phyloP scores from a whole-genome alignment of 2,329 filamentous ascomycete species.

The Talaromyces sp. region DNA sequence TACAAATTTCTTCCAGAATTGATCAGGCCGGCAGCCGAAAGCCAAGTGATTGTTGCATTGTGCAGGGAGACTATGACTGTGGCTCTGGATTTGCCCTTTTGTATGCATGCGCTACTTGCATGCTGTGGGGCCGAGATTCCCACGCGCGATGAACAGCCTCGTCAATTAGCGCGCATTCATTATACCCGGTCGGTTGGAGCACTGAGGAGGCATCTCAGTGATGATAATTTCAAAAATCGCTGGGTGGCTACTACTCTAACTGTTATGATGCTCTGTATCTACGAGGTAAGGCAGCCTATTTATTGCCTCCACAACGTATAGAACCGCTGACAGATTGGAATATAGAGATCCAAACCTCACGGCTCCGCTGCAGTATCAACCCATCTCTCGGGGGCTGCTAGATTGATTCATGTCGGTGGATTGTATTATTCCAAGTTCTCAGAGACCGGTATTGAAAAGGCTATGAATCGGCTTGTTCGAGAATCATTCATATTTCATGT shows the following conservation, averaged over 20 bases:
- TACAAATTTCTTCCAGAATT: slow-evolving; percentile 25
- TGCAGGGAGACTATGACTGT: slow-evolving; percentile 15
- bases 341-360: slow-evolving; percentile 20
- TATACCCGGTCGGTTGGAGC: slow-evolving; percentile 21
- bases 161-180: slow-evolving; percentile 16
- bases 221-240: neutral
- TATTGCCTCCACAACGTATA: neutral
- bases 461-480: slow-evolving; percentile 20
- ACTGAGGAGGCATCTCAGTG: slow-evolving; percentile 8
- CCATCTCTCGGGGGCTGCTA: slow-evolving; percentile 28
- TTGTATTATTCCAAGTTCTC: neutral
- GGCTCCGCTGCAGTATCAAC: slow-evolving; percentile 20
- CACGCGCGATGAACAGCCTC: slow-evolving; percentile 8
- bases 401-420: slow-evolving; percentile 19
- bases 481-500: slow-evolving; percentile 33
- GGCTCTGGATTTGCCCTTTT: slow-evolving; percentile 19
- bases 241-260: slow-evolving; percentile 20
- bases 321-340: neutral
- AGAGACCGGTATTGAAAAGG: slow-evolving; percentile 2
- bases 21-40: slow-evolving; percentile 20
- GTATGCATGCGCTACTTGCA: slow-evolving; percentile 28
- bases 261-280: slow-evolving; percentile 27
- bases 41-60: slow-evolving; percentile 10
- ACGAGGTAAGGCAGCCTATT: slow-evolving; percentile 17
- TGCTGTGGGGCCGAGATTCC: slow-evolving; percentile 27